These are phyloP conservation scores for Mycosphaerella sp. DNA, from an alignment of 2,329 filamentous ascomycete genomes.

Conservation along the genomic window DNA sequence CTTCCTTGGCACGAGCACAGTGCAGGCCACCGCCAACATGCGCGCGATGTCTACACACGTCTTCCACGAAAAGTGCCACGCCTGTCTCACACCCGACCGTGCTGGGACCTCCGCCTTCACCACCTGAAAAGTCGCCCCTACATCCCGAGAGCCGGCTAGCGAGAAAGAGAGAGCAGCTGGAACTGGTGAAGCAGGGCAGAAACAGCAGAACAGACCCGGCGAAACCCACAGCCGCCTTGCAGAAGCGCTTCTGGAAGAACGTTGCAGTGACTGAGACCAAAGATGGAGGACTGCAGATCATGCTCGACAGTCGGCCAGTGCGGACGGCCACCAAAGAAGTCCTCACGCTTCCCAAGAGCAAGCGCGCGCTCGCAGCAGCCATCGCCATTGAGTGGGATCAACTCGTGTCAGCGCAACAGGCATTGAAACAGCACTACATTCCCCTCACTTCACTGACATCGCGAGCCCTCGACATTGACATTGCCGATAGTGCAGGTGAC, in stretches of 20 bases:
- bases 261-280: constrained; percentile 63
- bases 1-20: constrained; percentile 29
- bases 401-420: constrained; percentile 73
- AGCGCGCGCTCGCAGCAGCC: constrained; percentile 74
- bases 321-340: constrained; percentile 68
- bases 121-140: constrained; percentile 46
- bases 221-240: constrained; percentile 48
- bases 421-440: constrained; percentile 78
- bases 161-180: constrained; percentile 47
- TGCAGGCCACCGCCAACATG: constrained; percentile 13
- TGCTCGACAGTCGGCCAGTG: constrained; percentile 73
- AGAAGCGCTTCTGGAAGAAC: constrained; percentile 83
- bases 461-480: constrained; percentile 72
- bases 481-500: constrained; percentile 54
- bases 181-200: constrained; percentile 44
- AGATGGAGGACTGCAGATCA: constrained; percentile 56
- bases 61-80: constrained; percentile 43
- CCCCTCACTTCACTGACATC: constrained; percentile 81
- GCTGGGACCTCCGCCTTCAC: constrained; percentile 54
- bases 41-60: constrained; percentile 40
- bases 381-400: constrained; percentile 93
- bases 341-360: constrained; percentile 65
- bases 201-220: constrained; percentile 38
- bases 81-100: constrained; percentile 53
- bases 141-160: constrained; percentile 45